A percentile compares a stretch with the other conserved stretches of the same genome.
phyloP scores from a whole-genome alignment of 1,284 basidiomycete species.

The Heterobasidion parviporum region DNA sequence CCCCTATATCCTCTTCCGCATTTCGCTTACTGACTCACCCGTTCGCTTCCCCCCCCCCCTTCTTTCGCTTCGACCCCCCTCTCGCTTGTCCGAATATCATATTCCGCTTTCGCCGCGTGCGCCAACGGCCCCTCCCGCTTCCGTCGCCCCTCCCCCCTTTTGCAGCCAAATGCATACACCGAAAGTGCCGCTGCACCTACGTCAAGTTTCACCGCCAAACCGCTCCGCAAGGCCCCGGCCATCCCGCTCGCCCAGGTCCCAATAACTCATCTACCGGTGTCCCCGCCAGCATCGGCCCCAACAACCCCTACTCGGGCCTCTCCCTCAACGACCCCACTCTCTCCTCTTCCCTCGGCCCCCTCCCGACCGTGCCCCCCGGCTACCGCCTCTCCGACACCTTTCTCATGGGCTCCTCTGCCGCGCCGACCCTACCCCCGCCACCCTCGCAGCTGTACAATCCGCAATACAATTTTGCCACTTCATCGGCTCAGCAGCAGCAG shows the following conservation, averaged over 20 bases:
- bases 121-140: no score
- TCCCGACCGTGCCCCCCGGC: constrained; percentile 14
- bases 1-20: constrained; percentile 1
- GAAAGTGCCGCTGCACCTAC: constrained; percentile 74
- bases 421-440: constrained; percentile 14
- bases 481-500: neutral
- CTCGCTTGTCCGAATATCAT: neutral
- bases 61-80: no score
- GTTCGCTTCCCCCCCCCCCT: neutral
- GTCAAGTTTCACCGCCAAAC: constrained; percentile 82
- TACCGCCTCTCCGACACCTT: constrained; percentile 24
- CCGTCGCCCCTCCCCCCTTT: neutral
- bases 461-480: constrained; percentile 8
- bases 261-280: constrained; percentile 5
- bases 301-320: constrained; percentile 9
- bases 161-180: constrained; percentile 69
- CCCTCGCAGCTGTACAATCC: constrained; percentile 12
- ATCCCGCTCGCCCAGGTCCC: constrained; percentile 22
- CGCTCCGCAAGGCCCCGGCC: constrained; percentile 66
- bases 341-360: constrained; percentile 17
- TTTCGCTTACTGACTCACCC: neutral
- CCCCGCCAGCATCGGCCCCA: constrained; percentile 1
- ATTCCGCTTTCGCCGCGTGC: no score
- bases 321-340: constrained; percentile 13
- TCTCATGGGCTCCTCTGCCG: constrained; percentile 12